Base-by-base conservation (phyloP, 2,329 filamentous ascomycete genomes). In the Xylariomycetidae sp. region DNA sequence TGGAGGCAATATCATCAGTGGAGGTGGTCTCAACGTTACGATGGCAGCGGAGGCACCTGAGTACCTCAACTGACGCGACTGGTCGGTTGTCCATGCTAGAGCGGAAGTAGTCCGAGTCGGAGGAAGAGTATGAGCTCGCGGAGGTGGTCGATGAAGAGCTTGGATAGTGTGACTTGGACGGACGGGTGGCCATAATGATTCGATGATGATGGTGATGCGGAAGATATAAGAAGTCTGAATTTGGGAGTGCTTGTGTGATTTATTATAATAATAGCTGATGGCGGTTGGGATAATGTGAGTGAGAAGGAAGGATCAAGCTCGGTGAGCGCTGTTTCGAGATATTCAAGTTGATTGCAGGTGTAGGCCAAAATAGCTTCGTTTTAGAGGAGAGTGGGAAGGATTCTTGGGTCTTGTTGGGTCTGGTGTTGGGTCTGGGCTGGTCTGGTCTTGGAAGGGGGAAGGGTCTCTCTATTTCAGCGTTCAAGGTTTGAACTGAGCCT, bases 1-100 rank as follows among this genome's bases (percentile, higher is more conserved):
- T 72, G 27, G 72, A 63, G 44, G 61, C 64, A 31, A 70, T 63
- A 56, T 80, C 74, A 54, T 80, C 76, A 19, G 74, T 77, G 7
- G 72, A 70, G 6, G 76, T 78, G 17, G 72, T 68, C 62, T 82
- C 77, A 34, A 75, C 74, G 34, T 71, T 67, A 37, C 78, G 72
- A 53, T 80, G 71, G 63, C 77, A 82, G 47, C 77, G 75, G 15
- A 55, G 44, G 33, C 51, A 55, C 26, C 50, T 50, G 45, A 82
- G 62, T 19, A 76, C 64, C 62, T 76, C 69, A 36, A 81, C 74
- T 7, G 72, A 72, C 47, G 66, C 72, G 25, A 70, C 61, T 5
- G 58, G 48, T 25, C 56, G 46, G n/a, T 66, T 54, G 42, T 75
- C 71, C 70, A 76, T 72, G 56, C 64, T 69, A 30, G 50, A 48